A percentile compares a stretch with the other conserved stretches of the same genome.
phyloP scores from a whole-genome alignment of 2,329 filamentous ascomycete species.

The Pseudogymnoascus sp. region DNA sequence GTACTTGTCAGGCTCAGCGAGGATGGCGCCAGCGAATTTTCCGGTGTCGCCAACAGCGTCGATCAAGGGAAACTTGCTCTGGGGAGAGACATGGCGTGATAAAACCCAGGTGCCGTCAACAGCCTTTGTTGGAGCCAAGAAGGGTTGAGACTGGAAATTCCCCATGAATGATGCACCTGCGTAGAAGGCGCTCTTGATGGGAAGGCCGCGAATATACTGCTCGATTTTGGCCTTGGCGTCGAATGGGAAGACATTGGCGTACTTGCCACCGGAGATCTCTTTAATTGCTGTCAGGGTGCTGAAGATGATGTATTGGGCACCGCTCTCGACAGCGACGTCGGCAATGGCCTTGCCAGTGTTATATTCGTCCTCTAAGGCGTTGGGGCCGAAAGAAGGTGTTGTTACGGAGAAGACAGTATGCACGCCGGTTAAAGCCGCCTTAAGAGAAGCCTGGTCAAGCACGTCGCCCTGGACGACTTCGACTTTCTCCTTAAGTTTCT shows the following conservation, averaged over 20 bases:
- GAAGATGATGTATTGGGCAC: constrained; percentile 37
- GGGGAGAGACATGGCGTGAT: constrained; percentile 15
- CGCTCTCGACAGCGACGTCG: constrained; percentile 33
- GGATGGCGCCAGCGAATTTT: constrained; percentile 31
- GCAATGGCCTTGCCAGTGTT: constrained; percentile 35
- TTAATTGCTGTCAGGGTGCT: constrained; percentile 34
- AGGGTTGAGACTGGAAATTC: constrained; percentile 12
- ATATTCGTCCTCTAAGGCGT: constrained; percentile 30
- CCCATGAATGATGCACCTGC: constrained; percentile 40
- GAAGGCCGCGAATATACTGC: constrained; percentile 30
- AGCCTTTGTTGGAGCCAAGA: constrained; percentile 17
- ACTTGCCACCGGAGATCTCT: constrained; percentile 30
- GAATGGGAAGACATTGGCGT: constrained; percentile 30
- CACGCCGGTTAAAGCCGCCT: constrained; percentile 34
- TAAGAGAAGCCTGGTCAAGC: constrained; percentile 32
- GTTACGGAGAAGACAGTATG: constrained; percentile 45
- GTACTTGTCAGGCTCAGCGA: constrained; percentile 36
- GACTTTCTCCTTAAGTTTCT: constrained; percentile 25
- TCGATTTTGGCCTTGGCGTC: constrained; percentile 30
- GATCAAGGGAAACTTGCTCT: constrained; percentile 24
- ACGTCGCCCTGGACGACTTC: constrained; percentile 37
- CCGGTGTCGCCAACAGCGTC: constrained; percentile 25
- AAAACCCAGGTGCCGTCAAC: constrained; percentile 19
- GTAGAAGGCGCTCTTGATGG: constrained; percentile 39
- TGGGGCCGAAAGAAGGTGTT: constrained; percentile 32